A percentile compares a stretch with the other conserved stretches of the same genome.
phyloP scores from a whole-genome alignment of 2,329 filamentous ascomycete species.

The Diaporthe amygdali region DNA sequence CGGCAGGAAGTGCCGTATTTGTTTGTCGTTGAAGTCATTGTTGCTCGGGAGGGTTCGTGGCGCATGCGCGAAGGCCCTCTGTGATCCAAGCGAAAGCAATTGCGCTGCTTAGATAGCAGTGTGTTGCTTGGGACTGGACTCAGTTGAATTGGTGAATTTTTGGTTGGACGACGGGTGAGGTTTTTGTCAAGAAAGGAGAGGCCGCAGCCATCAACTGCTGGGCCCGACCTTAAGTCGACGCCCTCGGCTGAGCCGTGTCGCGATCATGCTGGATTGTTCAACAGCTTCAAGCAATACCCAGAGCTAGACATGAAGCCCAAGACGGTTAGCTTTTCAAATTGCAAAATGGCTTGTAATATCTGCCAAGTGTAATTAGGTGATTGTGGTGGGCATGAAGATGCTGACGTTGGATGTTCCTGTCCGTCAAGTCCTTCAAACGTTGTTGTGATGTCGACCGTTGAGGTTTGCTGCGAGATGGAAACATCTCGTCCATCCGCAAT shows the following conservation, averaged over 20 bases:
- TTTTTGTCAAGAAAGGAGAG: background rate
- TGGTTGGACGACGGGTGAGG: no score
- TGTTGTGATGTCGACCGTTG: background rate
- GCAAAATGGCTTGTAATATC: background rate
- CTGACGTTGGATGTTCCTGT: background rate
- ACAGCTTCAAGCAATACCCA: background rate
- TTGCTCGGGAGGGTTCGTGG: background rate
- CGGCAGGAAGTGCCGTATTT: background rate
- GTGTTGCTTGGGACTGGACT: background rate
- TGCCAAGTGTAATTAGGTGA: background rate
- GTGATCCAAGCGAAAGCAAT: background rate
- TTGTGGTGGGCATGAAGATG: background rate
- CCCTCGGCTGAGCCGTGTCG: background rate
- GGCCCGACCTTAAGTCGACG: background rate
- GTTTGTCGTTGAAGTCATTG: background rate
- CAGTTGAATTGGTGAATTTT: background rate
- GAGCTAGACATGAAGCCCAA: background rate
- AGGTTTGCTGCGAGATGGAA: background rate
- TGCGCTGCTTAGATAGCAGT: background rate
- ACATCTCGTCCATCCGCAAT: background rate
- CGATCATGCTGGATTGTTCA: conserved; percentile 1
- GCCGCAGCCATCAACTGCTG: conserved; percentile 13
- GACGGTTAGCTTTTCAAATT: background rate
- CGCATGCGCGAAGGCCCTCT: background rate
- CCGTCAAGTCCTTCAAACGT: no score